Evolutionary conservation across 257 asterid species (phyloP).

Genomic region (Buddleja alternifolia): DNA sequence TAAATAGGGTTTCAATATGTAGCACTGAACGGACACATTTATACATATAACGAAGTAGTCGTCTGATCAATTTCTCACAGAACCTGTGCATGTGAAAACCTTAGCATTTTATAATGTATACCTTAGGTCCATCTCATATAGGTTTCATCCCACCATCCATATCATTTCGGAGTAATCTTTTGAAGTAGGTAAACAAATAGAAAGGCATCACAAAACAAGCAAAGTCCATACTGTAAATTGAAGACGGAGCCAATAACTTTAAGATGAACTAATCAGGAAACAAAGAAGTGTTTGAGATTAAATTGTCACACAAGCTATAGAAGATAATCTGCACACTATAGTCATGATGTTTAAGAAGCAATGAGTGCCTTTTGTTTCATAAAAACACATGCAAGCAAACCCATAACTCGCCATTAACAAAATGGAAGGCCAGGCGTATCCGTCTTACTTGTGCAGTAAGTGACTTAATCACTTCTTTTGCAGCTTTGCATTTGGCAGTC

Average conservation of each 20-base stretch:
- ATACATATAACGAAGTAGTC: neutral
- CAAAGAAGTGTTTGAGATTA: neutral
- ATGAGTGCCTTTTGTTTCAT: neutral
- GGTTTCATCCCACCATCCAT: conserved; percentile 6
- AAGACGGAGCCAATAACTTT: conserved; percentile 4
- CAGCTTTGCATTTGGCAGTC: conserved; percentile 95
- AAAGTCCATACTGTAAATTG: neutral
- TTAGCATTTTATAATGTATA: conserved; percentile 1
- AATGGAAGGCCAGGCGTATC: conserved; percentile 25
- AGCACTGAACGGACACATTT: neutral
- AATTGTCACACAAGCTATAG: neutral
- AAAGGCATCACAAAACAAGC: neutral
- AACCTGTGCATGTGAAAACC: conserved; percentile 9
- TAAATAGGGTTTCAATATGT: neutral
- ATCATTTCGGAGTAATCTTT: neutral
- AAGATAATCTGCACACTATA: neutral
- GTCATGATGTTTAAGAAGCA: conserved; percentile 13
- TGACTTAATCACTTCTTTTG: conserved; percentile 96
- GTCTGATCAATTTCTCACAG: neutral
- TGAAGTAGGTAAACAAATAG: neutral
- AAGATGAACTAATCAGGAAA: neutral
- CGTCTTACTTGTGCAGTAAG: conserved; percentile 86
- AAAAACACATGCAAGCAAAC: conserved; percentile 16
- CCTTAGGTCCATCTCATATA: neutral
- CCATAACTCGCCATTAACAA: conserved; percentile 15